Evolutionary conservation across 2,329 filamentous ascomycete species (phyloP), one percentile per base, ranked within the genome.

Genomic region (Talaromyces sp.): DNA sequence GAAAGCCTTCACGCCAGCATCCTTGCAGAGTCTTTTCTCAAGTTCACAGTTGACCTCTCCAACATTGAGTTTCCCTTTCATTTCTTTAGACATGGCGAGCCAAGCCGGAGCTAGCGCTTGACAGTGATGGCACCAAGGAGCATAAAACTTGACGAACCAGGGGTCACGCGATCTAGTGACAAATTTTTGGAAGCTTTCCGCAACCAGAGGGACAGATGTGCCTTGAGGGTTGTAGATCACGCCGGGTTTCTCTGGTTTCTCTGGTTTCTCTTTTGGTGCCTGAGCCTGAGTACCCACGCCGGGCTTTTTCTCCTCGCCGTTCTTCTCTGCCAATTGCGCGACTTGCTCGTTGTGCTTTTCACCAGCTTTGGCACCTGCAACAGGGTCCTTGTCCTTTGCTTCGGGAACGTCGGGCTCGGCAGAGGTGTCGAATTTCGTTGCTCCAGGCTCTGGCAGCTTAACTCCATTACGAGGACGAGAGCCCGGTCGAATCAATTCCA

Each of bases 111-210:
- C 91, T 83, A 99, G 87, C 42, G 91, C 91, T 78, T 96, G 91
- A 76, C 96, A 99, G 77, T 99, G 95, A 68, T 88, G 87, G 75
- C 95, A 99, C 95, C 94, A 98, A 5, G 95, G 96, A 18, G 92
- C 93, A 74, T 97, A 98, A 75, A 99, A 98, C 77, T 99, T 99
- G 82, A 99, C 87, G 72, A 99, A 97, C 95, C 95, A 99, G 5
- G 93, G 89, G 65, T 98, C 92, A 65, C 90, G 87, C 0, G 92
- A 92, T 73, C 88, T 90, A 3, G 92, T 96, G 54, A 99, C 93
- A 42, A 89, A 81, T 62, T 85, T 87, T 73, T 96, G 89, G 79
- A 99, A 99, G 65, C 82, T 91, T 72, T 97, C 92, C 0, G 90
- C 88, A 2, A 87, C 92, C 58, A 99, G 83, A 6, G 87, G 78